Evolutionary conservation across 352 stramenopile species (phyloP), one percentile per base, ranked within the genome.

Genomic region (Phytopythium montanum): DNA sequence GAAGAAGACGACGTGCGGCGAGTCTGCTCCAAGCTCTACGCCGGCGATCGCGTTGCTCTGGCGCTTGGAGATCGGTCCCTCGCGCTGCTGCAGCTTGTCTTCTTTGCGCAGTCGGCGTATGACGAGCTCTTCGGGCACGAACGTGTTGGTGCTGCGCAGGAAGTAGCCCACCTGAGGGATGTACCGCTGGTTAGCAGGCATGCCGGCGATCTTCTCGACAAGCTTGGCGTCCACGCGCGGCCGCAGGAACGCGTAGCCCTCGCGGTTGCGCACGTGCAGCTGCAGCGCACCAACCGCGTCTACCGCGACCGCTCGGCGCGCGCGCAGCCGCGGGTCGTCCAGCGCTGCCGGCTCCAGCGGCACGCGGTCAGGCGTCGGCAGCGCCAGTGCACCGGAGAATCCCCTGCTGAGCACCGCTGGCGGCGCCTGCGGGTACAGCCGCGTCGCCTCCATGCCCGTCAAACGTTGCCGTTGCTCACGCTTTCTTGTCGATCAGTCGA

Each of bases 31-130:
- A 33, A 62, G 59, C 36, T 71, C 60, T 10, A 75, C 60, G 39
- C 78, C 82, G 33, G 75, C 56, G 41, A 92, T 66, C 31, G 75
- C 75, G 61, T 92, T 92, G 62, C 82, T 77, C 58, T 92, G 82
- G 70, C 75, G 83, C 54, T 77, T 79, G 13, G 74, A 72, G 16
- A 87, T 50, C 16, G 58, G 57, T 21, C 55, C 39, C 16, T 49
- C 59, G 46, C 66, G 61, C 28, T 69, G 67, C 34, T 77, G 59
- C 1, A 41, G 42, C 21, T 65, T 82, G 31, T 45, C 72, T 54
- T 65, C 51, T 14, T 80, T 61, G 44, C 61, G 23, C 28, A 87
- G 29, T 21, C 70, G 68, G 9, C 67, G 60, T 56, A 63, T 49
- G 52, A 84, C 52, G 26, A 87, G 23, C 26, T 85, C 77, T n/a